Base-by-base conservation (phyloP, 2,329 filamentous ascomycete species). In the Aspergillus sojae region DNA sequence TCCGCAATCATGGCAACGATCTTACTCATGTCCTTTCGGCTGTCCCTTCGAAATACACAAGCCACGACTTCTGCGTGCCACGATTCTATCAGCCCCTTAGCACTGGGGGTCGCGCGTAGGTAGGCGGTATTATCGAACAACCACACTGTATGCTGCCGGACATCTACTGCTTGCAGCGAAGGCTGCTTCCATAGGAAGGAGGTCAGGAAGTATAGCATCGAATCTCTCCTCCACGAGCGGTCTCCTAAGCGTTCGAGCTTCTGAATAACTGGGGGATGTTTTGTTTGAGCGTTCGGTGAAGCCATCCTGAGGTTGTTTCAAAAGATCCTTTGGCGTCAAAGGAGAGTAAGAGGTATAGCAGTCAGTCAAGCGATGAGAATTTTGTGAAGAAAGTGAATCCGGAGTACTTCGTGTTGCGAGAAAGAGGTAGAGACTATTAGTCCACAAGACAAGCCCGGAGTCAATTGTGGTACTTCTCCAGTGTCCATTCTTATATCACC, bases 91-190 rank as follows among this genome's bases (percentile, higher is more conserved):
- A 56, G 61, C 62, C 76, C 71, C 21, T 71, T 70, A 63, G 72
- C 53, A 81, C 78, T 75, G 52, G 67, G 64, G 65, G 75, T 74
- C 59, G 73, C 57, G 28, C 76, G 71, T 64, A 87, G 86, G 75
- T 90, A 94, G 5, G 93, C 94, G 3, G 91, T 94, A 72, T 95
- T 97, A 80, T 98, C 93, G 55, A 97, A 83, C 9, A 97, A 82
- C 94, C 94, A 97, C 46, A 97, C 88, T 16, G 86, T 88, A 75
- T 97, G 91, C 57, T 82, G 77, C n/a, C 86, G 79, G 19, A 83
- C 82, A 60, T 88, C 85, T 54, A 92, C 85, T 39, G 83, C 80
- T 53, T 84, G 84, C 0, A 85, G 83, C 14, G 89, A 79, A 1
- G 89, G 89, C 71, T 88, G 90, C 57, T 74, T 72, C 54, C 71